Base-by-base conservation (phyloP, 2,329 filamentous ascomycete species). In the Aspergillus brunneoviolaceus region DNA sequence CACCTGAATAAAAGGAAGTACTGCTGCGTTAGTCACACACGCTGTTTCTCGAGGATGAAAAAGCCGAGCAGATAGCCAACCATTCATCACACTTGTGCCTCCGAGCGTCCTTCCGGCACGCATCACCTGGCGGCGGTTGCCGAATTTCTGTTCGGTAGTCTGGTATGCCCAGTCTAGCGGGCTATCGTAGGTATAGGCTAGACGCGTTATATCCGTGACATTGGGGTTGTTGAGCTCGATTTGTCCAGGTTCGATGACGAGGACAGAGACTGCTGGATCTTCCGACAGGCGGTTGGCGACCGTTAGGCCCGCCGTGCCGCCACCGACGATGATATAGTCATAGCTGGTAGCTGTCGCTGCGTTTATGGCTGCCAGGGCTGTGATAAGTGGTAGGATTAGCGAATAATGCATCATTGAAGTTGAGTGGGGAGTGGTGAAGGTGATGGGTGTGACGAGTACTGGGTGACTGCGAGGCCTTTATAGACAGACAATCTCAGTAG, bases 51-150 rank as follows among this genome's bases (percentile, higher is more conserved):
- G 10, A 35, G 33, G 33, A 35, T 35, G 10, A 35, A 33, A 33
- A 35, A 35, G 33, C 10, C 33, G 33, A 35, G 33, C 33, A 11
- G 50, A 12, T n/a, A 10, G 58, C 61, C 33, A 67, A 69, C 74
- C 78, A 65, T 81, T 81, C 56, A 81, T 79, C 10, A 72, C 69
- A 16, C 74, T 78, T 3, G 76, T 77, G 5, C 78, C 80, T 49
- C 76, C 77, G 2, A 80, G 63, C 0, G 75, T 77, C 61, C 77
- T 80, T 2, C 77, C 79, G n/a, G 76, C 75, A 49, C 69, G 69
- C 50, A 79, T 69, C 4, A 65, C 66, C 35, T 77, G 64, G 0
- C 55, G 62, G 4, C 35, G 58, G 27, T 70, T 69, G 9, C 64
- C 70, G 67, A 77, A 77, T 27, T 67, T 72, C 60, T 81, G 79